Conservation (phyloP, 768 basidiomycete species). For the Suillus ampliporus region DNA sequence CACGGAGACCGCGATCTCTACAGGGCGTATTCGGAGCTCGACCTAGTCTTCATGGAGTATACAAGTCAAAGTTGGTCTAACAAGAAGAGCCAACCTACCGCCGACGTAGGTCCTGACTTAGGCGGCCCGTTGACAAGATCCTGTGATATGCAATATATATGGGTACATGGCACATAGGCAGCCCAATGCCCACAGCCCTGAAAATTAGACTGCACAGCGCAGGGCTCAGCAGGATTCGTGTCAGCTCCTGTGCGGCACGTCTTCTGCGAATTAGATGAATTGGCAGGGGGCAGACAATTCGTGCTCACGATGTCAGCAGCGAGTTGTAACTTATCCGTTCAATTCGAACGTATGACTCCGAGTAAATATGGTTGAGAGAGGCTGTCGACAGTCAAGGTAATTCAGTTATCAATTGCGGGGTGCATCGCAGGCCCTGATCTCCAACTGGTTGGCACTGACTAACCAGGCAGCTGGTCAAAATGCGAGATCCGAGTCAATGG, state of each 20-base stretch:
- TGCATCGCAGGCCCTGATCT: neutral
- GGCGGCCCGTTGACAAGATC: neutral
- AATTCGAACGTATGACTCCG: neutral
- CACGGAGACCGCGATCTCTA: neutral
- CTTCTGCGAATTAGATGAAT: neutral
- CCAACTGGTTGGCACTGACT: neutral
- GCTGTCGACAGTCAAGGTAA: neutral
- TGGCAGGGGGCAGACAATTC: neutral
- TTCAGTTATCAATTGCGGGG: neutral
- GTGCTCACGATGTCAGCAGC: neutral
- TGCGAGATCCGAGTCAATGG: neutral
- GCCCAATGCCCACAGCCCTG: neutral
- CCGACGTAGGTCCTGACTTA: neutral
- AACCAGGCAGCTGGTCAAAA: neutral
- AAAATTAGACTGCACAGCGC: neutral
- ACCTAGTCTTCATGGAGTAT: neutral
- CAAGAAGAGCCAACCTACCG: neutral
- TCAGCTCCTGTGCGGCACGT: neutral
- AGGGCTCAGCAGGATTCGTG: neutral
- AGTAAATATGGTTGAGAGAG: too few species aligned
- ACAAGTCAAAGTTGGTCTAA: neutral
- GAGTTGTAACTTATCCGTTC: neutral
- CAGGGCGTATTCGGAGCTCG: too few species aligned
- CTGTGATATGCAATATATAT: neutral
- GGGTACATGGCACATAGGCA: neutral